A percentile compares a stretch with the other conserved stretches of the same genome.
Conservation (phyloP, 441 rosid genomes). For the Populus hybrid region DNA sequence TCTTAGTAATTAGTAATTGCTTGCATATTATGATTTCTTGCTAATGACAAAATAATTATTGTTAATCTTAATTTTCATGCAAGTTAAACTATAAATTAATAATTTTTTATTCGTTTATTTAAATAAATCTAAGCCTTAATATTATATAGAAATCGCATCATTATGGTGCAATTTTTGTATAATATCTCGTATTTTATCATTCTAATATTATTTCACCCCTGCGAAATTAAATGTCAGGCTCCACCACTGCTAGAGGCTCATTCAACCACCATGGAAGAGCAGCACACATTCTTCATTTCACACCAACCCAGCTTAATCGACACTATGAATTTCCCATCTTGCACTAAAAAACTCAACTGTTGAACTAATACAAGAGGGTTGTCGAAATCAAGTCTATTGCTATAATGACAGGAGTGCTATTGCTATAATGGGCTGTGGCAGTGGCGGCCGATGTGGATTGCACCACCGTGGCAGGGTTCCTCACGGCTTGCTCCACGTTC, state of each 20-base stretch:
- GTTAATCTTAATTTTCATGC: too few species aligned
- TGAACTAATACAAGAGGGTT: neutral
- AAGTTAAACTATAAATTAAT: too few species aligned
- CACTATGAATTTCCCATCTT: neutral
- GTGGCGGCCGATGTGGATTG: slow-evolving; percentile 37
- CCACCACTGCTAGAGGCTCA: neutral
- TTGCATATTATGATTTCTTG: too few species aligned
- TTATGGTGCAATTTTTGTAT: too few species aligned
- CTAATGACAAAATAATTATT: too few species aligned
- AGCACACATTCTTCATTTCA: slow-evolving; percentile 5
- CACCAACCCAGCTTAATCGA: slow-evolving; percentile 5
- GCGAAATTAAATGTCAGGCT: too few species aligned
- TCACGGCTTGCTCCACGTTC: slow-evolving; percentile 57
- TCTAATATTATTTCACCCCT: too few species aligned
- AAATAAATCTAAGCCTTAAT: too few species aligned
- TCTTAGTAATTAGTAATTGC: too few species aligned
- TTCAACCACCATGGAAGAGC: neutral
- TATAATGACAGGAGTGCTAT: slow-evolving; percentile 3
- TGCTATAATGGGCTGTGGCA: slow-evolving; percentile 22
- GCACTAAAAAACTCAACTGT: neutral
- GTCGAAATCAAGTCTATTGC: neutral
- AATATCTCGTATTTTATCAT: too few species aligned
- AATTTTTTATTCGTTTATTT: too few species aligned
- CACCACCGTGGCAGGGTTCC: slow-evolving; percentile 47
- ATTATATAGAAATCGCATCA: too few species aligned